phyloP scores from a whole-genome alignment of 225 moss, liverwort and hornwort species.

The Sphagnum contortum region DNA sequence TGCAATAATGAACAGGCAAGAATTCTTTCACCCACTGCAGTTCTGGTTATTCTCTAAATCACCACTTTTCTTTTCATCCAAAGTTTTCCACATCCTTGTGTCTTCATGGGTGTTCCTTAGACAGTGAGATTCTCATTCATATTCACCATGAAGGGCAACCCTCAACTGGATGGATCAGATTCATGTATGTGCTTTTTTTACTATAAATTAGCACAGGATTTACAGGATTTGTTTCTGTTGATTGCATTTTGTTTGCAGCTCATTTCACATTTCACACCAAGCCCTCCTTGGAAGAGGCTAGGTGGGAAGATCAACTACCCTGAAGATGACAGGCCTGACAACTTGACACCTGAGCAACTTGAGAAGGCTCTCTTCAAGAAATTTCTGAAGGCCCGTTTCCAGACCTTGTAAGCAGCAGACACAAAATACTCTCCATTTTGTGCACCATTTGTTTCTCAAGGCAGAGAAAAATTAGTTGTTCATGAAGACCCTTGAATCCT shows the following conservation, averaged over 20 bases:
- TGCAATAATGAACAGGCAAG: constrained; percentile 23
- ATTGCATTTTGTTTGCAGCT: constrained; percentile 22
- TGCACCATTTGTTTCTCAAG: too few species aligned
- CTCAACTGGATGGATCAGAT: not conserved
- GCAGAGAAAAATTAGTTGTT: too few species aligned
- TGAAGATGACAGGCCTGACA: constrained; percentile 27
- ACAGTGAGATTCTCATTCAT: too few species aligned
- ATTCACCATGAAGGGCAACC: not conserved
- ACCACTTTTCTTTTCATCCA: too few species aligned
- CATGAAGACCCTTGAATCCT: too few species aligned
- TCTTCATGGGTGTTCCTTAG: too few species aligned
- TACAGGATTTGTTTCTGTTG: not conserved
- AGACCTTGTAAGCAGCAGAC: constrained; percentile 20
- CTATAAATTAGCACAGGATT: not conserved
- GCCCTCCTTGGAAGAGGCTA: constrained; percentile 46
- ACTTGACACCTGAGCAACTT: constrained; percentile 34
- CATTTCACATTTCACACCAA: constrained; percentile 32
- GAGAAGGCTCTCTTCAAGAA: constrained; percentile 42
- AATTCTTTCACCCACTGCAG: not conserved
- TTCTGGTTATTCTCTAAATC: too few species aligned
- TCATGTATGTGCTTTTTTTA: not conserved
- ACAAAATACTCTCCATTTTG: not conserved
- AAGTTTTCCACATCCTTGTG: too few species aligned
- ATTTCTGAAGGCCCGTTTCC: constrained; percentile 44
- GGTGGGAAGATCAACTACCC: constrained; percentile 48